Evolutionary conservation across 345 rosid species (phyloP).

Genomic region (Pelargonium nanum): DNA sequence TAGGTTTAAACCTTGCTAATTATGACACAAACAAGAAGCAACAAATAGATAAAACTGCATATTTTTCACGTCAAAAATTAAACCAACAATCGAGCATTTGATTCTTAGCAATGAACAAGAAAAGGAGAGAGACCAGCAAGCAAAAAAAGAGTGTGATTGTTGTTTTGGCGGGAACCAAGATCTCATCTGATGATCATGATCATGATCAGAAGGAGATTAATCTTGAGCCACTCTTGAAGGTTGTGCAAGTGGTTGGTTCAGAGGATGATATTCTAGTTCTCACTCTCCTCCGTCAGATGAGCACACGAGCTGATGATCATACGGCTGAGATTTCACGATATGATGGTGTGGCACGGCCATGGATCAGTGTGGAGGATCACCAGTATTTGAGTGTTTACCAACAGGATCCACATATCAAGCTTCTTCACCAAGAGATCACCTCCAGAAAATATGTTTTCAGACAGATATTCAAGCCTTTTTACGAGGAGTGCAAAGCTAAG

Average conservation of each 20-base stretch:
- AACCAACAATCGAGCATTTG: background rate
- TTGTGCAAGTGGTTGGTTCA: background rate
- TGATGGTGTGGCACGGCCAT: background rate
- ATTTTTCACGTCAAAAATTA: background rate
- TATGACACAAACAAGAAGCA: slow-evolving; percentile 1
- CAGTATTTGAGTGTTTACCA: slow-evolving; percentile 7
- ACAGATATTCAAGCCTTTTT: slow-evolving; percentile 22
- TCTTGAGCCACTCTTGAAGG: background rate
- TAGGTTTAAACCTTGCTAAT: background rate
- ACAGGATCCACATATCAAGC: slow-evolving; percentile 8
- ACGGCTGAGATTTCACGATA: slow-evolving; percentile 1
- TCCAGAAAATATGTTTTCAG: slow-evolving; percentile 14
- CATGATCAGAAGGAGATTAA: too few species aligned
- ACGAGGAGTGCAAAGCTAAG: slow-evolving; percentile 18
- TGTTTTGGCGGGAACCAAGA: slow-evolving; percentile 24
- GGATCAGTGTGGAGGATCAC: background rate
- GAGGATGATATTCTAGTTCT: slow-evolving; percentile 33
- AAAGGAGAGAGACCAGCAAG: slow-evolving; percentile 17
- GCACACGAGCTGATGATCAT: background rate
- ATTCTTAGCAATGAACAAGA: slow-evolving; percentile 3
- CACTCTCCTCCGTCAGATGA: slow-evolving; percentile 12
- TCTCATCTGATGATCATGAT: background rate
- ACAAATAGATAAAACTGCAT: background rate
- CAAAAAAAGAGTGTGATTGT: slow-evolving; percentile 14
- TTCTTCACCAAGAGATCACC: slow-evolving; percentile 20